Evolutionary conservation across 371 early-diverging fungal genomes (phyloP), one percentile per base, ranked within the genome.

Genomic region (Lichtheimia corymbifera): DNA sequence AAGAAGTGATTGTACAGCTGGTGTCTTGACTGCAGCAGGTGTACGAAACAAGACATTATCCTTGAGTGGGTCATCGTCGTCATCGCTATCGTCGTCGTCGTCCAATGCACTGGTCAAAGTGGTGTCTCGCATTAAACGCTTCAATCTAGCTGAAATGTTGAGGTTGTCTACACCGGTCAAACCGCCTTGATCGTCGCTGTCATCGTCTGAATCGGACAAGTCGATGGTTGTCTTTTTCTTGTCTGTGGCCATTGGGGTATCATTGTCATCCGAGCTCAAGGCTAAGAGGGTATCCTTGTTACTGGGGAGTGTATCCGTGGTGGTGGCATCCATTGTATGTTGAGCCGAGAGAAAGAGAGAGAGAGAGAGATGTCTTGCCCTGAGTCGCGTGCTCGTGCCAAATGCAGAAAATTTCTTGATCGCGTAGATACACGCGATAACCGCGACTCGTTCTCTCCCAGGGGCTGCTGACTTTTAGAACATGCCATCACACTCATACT

Each of bases 191-290:
- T 53, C 47, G 27, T 65, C 61, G 40, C 60, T 60, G 41, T 64
- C 64, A 52, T 62, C 51, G 24, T 65, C 66, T 2, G 66, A 65
- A 52, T 65, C 66, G 13, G 66, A 65, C 15, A 56, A 35, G 35
- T 35, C 35, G 35, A 35, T 35, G 35, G 35, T 35, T 35, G 35
- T 6, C 11, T 35, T 35, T 35, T 35, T 35, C 35, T 35, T 35
- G 11, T 35, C 35, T 35, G 35, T 35, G 35, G 9, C 35, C 35
- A 35, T 35, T 35, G 54, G 54, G 54, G 54, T 54, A 54, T 54
- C 41, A 40, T 54, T 17, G 14, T 54, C 41, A 41, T 40, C 28
- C 11, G 35, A 18, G 13, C 12, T 30, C 42, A 54, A 40, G 41
- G 54, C 18, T 54, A 35, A 11, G 9, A 35, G 35, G 35, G 35